Evolutionary conservation across 345 rosid genomes (phyloP).

Genomic region (Gossypioides kirkii): DNA sequence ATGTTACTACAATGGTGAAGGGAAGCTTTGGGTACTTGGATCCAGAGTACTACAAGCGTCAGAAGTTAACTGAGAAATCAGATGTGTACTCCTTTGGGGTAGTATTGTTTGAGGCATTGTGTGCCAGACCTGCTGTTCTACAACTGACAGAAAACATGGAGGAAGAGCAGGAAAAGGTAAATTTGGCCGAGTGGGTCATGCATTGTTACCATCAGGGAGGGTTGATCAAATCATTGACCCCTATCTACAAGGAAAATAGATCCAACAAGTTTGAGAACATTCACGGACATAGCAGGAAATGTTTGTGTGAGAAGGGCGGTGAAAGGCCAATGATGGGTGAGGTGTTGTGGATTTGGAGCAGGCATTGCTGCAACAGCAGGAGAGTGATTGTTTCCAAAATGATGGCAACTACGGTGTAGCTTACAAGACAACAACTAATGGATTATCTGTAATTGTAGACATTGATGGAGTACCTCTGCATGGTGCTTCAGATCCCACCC

Average conservation of each 20-base stretch:
- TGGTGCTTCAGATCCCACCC: not conserved
- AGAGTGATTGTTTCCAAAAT: conserved; percentile 21
- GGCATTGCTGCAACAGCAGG: conserved; percentile 25
- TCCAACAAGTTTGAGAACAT: conserved; percentile 58
- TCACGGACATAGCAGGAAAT: conserved; percentile 55
- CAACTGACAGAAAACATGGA: not conserved
- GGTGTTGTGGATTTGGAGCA: conserved; percentile 55
- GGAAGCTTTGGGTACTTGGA: conserved; percentile 12
- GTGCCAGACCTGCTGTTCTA: not conserved
- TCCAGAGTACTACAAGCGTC: not conserved
- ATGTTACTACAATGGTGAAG: conserved; percentile 80
- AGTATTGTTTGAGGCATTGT: conserved; percentile 57
- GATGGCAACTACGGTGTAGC: not conserved
- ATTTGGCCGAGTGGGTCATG: not conserved
- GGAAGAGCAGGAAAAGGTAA: not conserved
- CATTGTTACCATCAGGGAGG: not conserved
- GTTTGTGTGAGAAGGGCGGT: conserved; percentile 48
- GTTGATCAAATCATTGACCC: not conserved
- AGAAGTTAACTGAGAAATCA: conserved; percentile 61
- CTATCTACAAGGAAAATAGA: conserved; percentile 19
- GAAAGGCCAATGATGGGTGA: conserved; percentile 66
- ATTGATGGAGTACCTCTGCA: not conserved
- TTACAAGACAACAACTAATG: not conserved
- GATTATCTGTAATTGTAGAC: not conserved
- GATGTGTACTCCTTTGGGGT: conserved; percentile 90